These are phyloP conservation scores for Epichloe elymi DNA, from an alignment of 2,329 filamentous ascomycete species.

Conservation along the genomic window DNA sequence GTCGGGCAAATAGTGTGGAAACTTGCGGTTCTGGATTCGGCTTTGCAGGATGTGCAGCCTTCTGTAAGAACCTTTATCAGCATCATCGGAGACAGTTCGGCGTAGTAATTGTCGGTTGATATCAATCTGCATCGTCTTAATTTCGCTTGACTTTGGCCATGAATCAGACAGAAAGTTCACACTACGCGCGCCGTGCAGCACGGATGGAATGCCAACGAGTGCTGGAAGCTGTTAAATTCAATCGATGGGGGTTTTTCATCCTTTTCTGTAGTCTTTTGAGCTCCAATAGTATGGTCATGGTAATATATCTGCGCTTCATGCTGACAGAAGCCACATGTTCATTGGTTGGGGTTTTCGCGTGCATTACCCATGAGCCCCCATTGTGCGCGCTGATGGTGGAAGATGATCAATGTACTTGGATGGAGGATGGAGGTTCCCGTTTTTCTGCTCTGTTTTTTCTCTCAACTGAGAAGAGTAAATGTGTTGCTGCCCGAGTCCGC, in stretches of 20 bases:
- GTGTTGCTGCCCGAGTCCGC: not conserved
- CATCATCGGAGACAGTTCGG: not conserved
- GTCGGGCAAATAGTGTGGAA: not conserved
- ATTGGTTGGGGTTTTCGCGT: not conserved
- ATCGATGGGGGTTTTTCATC: not conserved
- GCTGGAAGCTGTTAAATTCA: not conserved
- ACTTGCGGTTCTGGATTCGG: not conserved
- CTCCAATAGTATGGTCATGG: no score
- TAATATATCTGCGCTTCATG: not conserved
- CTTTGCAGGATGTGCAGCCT: not conserved
- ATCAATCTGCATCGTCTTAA: slow-evolving; percentile 2
- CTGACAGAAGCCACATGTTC: not conserved
- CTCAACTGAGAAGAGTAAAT: no score
- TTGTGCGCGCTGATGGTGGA: not conserved
- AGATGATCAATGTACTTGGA: not conserved
- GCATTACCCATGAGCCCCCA: not conserved
- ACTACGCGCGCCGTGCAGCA: not conserved
- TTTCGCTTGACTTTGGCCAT: not conserved
- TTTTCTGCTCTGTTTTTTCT: no score
- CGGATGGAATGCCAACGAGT: not conserved
- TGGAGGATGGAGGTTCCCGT: no score
- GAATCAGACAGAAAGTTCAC: not conserved
- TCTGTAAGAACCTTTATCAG: not conserved
- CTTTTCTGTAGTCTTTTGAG: no score
- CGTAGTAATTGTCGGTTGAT: not conserved